Evolutionary conservation across 805 yeast species (phyloP).

Genomic region (Starmerella riodocensis): DNA sequence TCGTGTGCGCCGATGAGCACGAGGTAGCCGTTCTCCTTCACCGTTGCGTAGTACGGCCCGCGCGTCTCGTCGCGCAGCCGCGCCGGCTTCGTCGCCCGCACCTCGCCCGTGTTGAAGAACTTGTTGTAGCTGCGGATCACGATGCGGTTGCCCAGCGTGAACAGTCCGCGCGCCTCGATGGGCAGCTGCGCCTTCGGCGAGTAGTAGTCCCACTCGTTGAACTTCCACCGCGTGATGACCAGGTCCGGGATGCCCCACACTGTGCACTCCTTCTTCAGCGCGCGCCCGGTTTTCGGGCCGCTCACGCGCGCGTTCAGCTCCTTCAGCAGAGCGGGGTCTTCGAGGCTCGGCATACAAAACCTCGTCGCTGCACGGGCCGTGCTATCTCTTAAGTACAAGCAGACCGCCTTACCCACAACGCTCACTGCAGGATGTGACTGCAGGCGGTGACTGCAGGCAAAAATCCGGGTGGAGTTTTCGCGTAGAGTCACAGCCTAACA

Average conservation of each 20-base stretch:
- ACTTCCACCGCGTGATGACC: conserved; percentile 49
- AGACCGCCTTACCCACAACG: too few species aligned
- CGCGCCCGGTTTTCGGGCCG: conserved; percentile 15
- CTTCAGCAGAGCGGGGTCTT: background rate
- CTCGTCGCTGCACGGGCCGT: too few species aligned
- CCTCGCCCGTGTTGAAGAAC: conserved; percentile 74
- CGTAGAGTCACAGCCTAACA: too few species aligned
- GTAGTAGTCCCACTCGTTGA: conserved; percentile 80
- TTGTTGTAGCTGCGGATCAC: conserved; percentile 85
- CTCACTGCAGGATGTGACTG: too few species aligned
- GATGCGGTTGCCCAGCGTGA: conserved; percentile 39
- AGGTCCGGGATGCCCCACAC: conserved; percentile 24
- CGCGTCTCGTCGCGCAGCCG: conserved; percentile 35
- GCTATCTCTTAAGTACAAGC: too few species aligned
- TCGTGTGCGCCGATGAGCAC: conserved; percentile 66
- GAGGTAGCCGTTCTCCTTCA: conserved; percentile 91
- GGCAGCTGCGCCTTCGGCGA: conserved; percentile 45
- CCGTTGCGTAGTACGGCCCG: conserved; percentile 72
- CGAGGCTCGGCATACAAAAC: too few species aligned
- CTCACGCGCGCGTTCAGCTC: background rate
- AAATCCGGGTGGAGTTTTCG: too few species aligned
- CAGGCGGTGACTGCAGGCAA: too few species aligned
- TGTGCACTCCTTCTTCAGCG: conserved; percentile 10
- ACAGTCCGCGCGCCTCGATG: conserved; percentile 70
- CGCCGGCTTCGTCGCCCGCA: conserved; percentile 38